Conservation (phyloP, 495 filamentous ascomycete genomes). For the Penicillium subrubescens region DNA sequence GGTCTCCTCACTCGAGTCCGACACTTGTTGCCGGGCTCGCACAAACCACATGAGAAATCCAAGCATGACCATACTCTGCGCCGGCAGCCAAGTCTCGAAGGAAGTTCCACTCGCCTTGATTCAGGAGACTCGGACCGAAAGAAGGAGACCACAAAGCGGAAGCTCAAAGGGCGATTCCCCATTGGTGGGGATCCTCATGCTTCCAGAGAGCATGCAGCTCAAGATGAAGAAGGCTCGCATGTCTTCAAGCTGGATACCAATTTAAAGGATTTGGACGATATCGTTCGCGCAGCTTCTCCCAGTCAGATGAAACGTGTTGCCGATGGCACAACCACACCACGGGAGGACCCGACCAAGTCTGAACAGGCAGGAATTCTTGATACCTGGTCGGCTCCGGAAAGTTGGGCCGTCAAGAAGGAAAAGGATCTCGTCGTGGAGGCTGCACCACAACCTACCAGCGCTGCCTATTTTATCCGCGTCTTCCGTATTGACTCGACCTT, state of each 20-base stretch:
- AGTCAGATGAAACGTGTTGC: slow-evolving; percentile 8
- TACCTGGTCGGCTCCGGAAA: slow-evolving; percentile 88
- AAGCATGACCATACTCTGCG: slow-evolving; percentile 52
- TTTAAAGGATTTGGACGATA: slow-evolving; percentile 80
- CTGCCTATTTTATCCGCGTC: slow-evolving; percentile 88
- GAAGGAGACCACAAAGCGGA: slow-evolving; percentile 41
- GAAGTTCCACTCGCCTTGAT: slow-evolving; percentile 29
- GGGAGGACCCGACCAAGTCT: slow-evolving; percentile 31
- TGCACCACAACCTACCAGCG: slow-evolving; percentile 57
- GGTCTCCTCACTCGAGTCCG: slow-evolving; percentile 67
- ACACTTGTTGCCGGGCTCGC: slow-evolving; percentile 22
- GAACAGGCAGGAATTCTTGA: slow-evolving; percentile 34
- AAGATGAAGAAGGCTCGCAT: slow-evolving; percentile 31
- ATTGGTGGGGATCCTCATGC: slow-evolving; percentile 36
- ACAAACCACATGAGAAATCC: slow-evolving; percentile 29
- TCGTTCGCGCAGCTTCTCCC: slow-evolving; percentile 54
- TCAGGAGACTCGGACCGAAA: slow-evolving; percentile 47
- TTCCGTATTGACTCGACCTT: slow-evolving; percentile 94
- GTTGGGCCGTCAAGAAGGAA: slow-evolving; percentile 80
- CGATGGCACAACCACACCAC: slow-evolving; percentile 52
- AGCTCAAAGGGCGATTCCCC: slow-evolving; percentile 58
- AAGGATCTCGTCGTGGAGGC: slow-evolving; percentile 64
- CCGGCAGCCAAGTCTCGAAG: slow-evolving; percentile 49
- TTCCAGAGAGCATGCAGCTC: slow-evolving; percentile 32
- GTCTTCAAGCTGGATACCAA: slow-evolving; percentile 81